Conservation (phyloP, 306 rosid genomes). For the Lupinus albus region DNA sequence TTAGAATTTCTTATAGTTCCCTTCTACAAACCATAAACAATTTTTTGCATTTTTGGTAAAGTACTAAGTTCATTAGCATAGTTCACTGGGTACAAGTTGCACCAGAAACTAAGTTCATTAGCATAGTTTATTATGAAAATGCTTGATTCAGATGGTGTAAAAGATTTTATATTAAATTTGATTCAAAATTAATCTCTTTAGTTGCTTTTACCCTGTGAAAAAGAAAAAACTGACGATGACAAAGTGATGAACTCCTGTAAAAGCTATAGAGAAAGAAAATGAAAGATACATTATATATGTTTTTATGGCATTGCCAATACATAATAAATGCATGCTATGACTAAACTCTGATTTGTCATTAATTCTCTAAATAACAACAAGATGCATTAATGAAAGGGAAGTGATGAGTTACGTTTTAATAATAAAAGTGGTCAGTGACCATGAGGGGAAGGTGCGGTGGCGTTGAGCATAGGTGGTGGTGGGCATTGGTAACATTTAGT, state of each 20-base stretch:
- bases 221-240: neutral
- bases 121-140: too few relatives aligned
- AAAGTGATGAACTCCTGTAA: too few relatives aligned
- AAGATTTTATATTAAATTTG: too few relatives aligned
- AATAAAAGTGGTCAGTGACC: constrained; percentile 5
- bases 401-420: too few relatives aligned
- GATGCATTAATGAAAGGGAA: constrained; percentile 6
- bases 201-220: too few relatives aligned
- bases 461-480: constrained; percentile 49
- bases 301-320: constrained; percentile 32
- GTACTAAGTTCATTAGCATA: neutral
- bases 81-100: neutral
- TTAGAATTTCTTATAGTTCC: neutral
- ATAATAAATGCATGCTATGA: constrained; percentile 29
- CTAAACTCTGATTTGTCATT: constrained; percentile 10
- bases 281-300: constrained; percentile 34
- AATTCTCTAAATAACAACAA: neutral
- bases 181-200: too few relatives aligned
- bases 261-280: constrained; percentile 10
- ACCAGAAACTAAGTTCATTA: neutral
- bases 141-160: too few relatives aligned
- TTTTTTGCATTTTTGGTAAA: neutral
- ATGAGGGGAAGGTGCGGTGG: constrained; percentile 61
- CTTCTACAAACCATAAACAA: neutral
- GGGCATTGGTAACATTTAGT: constrained; percentile 96